Percentiles rank a stretch among this genome's conserved stretches.
phyloP scores from a whole-genome alignment of 371 early-diverging fungal genomes.

The Actinomortierella ambigua region DNA sequence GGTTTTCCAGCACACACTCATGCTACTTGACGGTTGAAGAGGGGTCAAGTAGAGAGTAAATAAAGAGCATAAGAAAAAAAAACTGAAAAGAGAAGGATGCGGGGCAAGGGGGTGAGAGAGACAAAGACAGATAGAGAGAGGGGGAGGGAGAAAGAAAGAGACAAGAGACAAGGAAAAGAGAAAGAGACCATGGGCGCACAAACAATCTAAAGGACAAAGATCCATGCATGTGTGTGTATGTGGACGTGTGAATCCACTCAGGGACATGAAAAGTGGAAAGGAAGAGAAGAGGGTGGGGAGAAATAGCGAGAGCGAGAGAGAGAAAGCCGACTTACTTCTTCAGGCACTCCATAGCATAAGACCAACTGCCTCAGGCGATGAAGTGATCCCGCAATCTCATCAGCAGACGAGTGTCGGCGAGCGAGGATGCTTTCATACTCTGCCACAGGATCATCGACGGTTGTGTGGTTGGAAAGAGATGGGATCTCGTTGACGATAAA shows the following conservation, averaged over 20 bases:
- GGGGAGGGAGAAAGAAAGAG: background rate
- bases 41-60: background rate
- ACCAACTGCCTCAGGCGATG: constrained; percentile 37
- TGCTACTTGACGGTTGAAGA: too few relatives aligned
- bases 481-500: too few relatives aligned
- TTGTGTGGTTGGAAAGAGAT: too few relatives aligned
- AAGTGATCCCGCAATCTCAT: constrained; percentile 25
- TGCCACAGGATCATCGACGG: constrained; percentile 9
- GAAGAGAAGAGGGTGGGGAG: background rate
- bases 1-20: too few relatives aligned
- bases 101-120: constrained; percentile 1
- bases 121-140: background rate
- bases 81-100: background rate
- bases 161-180: background rate
- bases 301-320: too few relatives aligned
- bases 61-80: background rate
- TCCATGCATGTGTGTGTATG: background rate
- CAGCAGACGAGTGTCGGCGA: constrained; percentile 33
- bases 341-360: constrained; percentile 42
- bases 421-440: constrained; percentile 23
- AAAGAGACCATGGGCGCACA: background rate
- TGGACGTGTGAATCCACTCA: too few relatives aligned
- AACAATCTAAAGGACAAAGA: background rate
- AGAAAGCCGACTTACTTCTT: constrained; percentile 22
- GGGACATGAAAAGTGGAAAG: background rate